Evolutionary conservation across 768 basidiomycete species (phyloP), one percentile per base, ranked within the genome.

Genomic region (Serendipita vermifera): DNA sequence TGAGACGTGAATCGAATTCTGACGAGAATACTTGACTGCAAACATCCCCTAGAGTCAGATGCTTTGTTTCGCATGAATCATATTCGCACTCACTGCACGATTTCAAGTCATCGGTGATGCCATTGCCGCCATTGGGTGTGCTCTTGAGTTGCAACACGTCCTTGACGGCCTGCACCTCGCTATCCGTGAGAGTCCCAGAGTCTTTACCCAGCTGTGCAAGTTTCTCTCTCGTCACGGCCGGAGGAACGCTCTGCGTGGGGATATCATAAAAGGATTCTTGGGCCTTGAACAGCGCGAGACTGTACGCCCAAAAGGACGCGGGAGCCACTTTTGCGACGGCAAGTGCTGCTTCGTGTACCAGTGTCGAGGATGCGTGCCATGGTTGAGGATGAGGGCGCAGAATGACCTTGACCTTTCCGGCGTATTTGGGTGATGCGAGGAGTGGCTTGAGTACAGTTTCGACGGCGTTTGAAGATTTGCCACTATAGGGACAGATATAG

Each of bases 1-100:
- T 1, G 90, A 92, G 43, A 94, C 87, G 61, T 97, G 93, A 36
- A 94, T 80, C 2, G 87, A 76, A 59, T 97, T 94, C 71, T 94
- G 91, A 59, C 93, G 75, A 14, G 85, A 79, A 66, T 84, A 83
- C 69, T 94, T 94, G 74, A 96, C 89, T 92, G 62, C 27, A 58
- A 27, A 38, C 17, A 11, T 13, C 26, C 7, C 33, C 4, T 13
- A 22, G 15, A 20, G 41, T n/a, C 22, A 9, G 33, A 39, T 31
- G 22, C n/a, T n/a, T n/a, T n/a, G n/a, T 13, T 15, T 20, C 3
- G 36, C 24, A 5, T 15, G 32, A 39, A 27, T 57, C 54, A 41
- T 48, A 13, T 38, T 54, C 32, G 13, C 39, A 33, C 22, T 35
- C n/a, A 51, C 90, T 76, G n/a, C 78, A 82, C 65, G 91, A 89